phyloP scores from a whole-genome alignment of 768 basidiomycete genomes.

The Tulasnella sp. region DNA sequence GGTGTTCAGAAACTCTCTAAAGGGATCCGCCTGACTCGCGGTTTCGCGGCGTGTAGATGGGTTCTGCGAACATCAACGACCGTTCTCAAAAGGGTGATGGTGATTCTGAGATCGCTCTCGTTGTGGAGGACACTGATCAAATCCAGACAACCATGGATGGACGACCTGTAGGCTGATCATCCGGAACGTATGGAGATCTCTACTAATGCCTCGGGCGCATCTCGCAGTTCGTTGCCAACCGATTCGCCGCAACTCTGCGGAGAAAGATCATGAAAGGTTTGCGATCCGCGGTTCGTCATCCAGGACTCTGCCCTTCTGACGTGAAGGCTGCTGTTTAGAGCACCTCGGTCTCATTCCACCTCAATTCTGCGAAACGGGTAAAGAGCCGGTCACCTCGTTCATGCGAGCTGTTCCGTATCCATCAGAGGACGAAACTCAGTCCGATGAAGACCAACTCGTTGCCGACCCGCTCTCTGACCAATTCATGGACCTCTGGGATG shows the following conservation, averaged over 20 bases:
- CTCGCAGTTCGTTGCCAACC: conserved; percentile 55
- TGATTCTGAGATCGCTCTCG: conserved; percentile 89
- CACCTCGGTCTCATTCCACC: conserved; percentile 82
- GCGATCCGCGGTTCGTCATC: conserved; percentile 18
- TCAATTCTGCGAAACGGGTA: conserved; percentile 49
- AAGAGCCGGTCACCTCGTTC: conserved; percentile 47
- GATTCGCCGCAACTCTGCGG: conserved; percentile 80
- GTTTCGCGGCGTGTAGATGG: conserved; percentile 52
- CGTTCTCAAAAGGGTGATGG: conserved; percentile 87
- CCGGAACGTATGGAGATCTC: not conserved
- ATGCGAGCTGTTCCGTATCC: conserved; percentile 77
- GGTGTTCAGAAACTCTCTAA: conserved; percentile 34
- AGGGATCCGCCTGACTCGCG: not conserved
- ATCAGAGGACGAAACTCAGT: conserved; percentile 61
- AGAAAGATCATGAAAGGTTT: conserved; percentile 77
- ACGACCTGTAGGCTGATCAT: conserved; percentile 38
- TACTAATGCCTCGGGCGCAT: not conserved
- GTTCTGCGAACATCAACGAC: conserved; percentile 90
- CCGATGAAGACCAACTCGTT: conserved; percentile 58
- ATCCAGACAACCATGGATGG: conserved; percentile 77
- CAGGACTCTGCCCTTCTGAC: conserved; percentile 24
- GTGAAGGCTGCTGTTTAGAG: conserved; percentile 48
- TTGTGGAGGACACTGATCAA: conserved; percentile 84
- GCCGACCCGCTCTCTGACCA: conserved; percentile 72
- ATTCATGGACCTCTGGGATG: conserved; percentile 56